A percentile compares a stretch with the other conserved stretches of the same genome.
Evolutionary conservation across 2,329 filamentous ascomycete genomes (phyloP).

Genomic region (Verticillium dahliae): DNA sequence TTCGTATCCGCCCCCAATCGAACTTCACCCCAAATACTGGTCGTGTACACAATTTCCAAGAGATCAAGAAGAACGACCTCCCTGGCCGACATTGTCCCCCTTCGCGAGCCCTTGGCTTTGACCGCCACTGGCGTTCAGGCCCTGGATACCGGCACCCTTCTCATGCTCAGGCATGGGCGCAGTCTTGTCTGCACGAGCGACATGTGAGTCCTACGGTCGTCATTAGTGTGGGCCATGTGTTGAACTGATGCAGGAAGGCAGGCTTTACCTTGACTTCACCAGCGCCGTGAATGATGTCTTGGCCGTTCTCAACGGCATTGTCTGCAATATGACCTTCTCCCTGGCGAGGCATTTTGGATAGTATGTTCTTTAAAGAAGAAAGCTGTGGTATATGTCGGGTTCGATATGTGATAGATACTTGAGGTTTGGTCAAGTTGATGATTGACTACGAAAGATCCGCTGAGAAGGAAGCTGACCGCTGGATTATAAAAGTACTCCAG

Average conservation of each 20-base stretch:
- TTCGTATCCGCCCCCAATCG: no score
- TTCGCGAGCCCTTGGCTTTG: conserved; percentile 33
- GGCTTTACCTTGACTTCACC: conserved; percentile 28
- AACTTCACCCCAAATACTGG: no score
- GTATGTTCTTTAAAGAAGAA: not conserved
- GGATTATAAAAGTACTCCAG: not conserved
- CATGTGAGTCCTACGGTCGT: conserved; percentile 16
- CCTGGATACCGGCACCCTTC: conserved; percentile 33
- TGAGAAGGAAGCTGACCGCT: not conserved
- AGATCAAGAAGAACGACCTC: conserved; percentile 10
- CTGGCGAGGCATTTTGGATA: conserved; percentile 39
- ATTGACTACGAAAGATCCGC: not conserved
- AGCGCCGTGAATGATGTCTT: conserved; percentile 38
- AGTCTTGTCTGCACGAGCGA: conserved; percentile 41
- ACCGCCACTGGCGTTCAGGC: conserved; percentile 34
- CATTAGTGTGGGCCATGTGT: not conserved
- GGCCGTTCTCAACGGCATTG: conserved; percentile 34
- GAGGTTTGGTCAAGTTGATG: not conserved
- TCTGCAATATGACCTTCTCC: conserved; percentile 38
- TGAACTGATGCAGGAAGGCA: not conserved
- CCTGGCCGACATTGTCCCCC: conserved; percentile 34
- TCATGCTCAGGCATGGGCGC: conserved; percentile 40
- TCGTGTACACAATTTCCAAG: no score
- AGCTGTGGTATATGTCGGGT: no score
- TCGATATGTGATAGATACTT: not conserved